phyloP scores from a whole-genome alignment of 2,329 filamentous ascomycete genomes.

The Trichoderma sp. region DNA sequence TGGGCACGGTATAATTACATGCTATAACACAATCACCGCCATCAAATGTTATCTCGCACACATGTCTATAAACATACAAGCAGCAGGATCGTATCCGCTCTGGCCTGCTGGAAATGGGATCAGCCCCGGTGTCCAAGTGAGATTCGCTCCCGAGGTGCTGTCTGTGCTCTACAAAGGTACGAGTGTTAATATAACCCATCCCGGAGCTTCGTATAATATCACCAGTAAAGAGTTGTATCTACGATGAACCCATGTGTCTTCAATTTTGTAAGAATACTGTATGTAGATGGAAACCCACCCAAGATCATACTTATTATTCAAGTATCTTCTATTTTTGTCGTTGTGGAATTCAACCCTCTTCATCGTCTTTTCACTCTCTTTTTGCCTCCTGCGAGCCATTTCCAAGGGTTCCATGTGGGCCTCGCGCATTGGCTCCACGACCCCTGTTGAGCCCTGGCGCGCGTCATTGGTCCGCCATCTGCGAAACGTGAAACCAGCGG shows the following conservation, averaged over 20 bases:
- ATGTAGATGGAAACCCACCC: neutral
- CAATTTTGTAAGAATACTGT: neutral
- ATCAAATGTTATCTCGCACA: neutral
- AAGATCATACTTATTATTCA: neutral
- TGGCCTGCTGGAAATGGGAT: neutral
- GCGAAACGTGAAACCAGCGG: conserved; percentile 28
- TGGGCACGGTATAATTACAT: neutral
- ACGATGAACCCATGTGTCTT: neutral
- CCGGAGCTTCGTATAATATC: neutral
- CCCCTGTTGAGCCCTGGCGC: conserved; percentile 5
- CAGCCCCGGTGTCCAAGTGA: neutral
- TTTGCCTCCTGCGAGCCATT: conserved; percentile 1
- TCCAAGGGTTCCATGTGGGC: conserved; percentile 13
- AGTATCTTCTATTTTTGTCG: neutral
- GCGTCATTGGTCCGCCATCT: conserved; percentile 23
- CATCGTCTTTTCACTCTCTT: neutral
- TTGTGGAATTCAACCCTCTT: neutral
- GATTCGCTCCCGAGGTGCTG: neutral
- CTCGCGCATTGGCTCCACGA: neutral
- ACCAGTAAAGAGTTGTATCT: neutral
- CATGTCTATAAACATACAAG: neutral
- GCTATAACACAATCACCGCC: neutral
- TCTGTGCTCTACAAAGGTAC: neutral
- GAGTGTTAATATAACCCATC: neutral
- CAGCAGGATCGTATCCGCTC: neutral